Evolutionary conservation across 371 early-diverging fungal species (phyloP).

Genomic region (Mucor circinelloides): DNA sequence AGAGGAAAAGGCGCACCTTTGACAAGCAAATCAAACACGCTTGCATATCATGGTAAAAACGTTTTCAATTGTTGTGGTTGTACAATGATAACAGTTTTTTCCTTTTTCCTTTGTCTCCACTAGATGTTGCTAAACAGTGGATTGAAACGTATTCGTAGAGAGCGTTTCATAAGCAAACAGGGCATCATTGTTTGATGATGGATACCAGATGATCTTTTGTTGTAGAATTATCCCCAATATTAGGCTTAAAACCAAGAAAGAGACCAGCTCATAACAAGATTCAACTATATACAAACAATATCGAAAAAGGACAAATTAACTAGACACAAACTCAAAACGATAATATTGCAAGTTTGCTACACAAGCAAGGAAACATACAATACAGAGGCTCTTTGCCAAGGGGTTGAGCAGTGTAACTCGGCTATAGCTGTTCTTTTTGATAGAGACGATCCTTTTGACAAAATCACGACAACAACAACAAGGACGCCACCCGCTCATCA

Average conservation of each 20-base stretch:
- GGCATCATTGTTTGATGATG: not conserved
- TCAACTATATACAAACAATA: not conserved
- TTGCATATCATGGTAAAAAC: slow-evolving; percentile 1
- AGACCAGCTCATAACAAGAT: not conserved
- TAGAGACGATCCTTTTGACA: not conserved
- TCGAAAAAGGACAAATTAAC: slow-evolving; percentile 2
- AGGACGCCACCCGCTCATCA: not conserved
- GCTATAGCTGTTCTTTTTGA: not conserved
- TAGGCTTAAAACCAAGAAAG: not conserved
- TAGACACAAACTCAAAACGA: not conserved
- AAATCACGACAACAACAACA: not conserved
- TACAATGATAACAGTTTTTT: not conserved
- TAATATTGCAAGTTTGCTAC: not conserved
- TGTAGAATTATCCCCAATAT: not conserved
- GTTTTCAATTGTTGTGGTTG: not conserved
- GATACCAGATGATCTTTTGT: not conserved
- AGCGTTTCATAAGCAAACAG: not conserved
- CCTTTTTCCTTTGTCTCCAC: not conserved
- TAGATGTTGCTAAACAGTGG: not conserved
- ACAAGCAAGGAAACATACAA: not conserved
- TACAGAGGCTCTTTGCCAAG: not conserved
- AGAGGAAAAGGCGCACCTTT: not conserved
- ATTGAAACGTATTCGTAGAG: not conserved
- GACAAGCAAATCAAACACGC: slow-evolving; percentile 3
- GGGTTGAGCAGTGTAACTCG: not conserved